phyloP scores from a whole-genome alignment of 495 filamentous ascomycete species.

The Barbatosphaeria neglecta region DNA sequence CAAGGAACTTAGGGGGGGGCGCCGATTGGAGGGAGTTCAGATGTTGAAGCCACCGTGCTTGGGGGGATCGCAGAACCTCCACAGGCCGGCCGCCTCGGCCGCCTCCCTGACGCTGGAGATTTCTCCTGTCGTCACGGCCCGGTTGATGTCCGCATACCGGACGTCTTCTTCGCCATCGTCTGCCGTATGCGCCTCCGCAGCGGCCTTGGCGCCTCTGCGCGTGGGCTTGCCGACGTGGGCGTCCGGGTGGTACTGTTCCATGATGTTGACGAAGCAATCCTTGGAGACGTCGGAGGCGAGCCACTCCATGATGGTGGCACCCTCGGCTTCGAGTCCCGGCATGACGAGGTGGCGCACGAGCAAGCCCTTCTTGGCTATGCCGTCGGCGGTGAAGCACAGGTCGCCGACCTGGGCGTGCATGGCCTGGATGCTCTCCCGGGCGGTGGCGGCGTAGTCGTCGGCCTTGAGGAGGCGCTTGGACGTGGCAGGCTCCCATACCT shows the following conservation, averaged over 20 bases:
- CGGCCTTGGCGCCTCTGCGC: constrained; percentile 15
- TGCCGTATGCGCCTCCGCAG: constrained; percentile 3
- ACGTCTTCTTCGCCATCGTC: constrained; percentile 28
- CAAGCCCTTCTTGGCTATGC: constrained; percentile 61
- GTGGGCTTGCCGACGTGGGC: constrained; percentile 62
- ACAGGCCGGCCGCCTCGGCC: constrained; percentile 57
- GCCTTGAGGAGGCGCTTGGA: constrained; percentile 62
- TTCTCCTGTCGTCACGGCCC: constrained; percentile 52
- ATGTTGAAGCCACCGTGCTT: constrained; percentile 61
- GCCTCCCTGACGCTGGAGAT: constrained; percentile 47
- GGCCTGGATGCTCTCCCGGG: constrained; percentile 57
- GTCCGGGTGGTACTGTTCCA: constrained; percentile 70
- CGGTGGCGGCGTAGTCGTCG: constrained; percentile 54
- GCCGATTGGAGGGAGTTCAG: too few relatives aligned
- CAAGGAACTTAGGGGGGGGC: too few relatives aligned
- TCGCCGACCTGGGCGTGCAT: constrained; percentile 73
- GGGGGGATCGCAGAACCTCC: constrained; percentile 62
- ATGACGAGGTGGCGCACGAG: constrained; percentile 67
- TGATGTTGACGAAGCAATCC: constrained; percentile 60
- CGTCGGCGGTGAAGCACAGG: constrained; percentile 62
- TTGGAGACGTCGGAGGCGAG: constrained; percentile 52
- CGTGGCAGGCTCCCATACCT: constrained; percentile 53
- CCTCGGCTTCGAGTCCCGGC: constrained; percentile 60
- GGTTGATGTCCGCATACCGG: constrained; percentile 65
- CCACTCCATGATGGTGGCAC: constrained; percentile 56